These are phyloP conservation scores for Cystobasidiopsis lactophilus DNA, from an alignment of 768 basidiomycete species.

Conservation along the genomic window DNA sequence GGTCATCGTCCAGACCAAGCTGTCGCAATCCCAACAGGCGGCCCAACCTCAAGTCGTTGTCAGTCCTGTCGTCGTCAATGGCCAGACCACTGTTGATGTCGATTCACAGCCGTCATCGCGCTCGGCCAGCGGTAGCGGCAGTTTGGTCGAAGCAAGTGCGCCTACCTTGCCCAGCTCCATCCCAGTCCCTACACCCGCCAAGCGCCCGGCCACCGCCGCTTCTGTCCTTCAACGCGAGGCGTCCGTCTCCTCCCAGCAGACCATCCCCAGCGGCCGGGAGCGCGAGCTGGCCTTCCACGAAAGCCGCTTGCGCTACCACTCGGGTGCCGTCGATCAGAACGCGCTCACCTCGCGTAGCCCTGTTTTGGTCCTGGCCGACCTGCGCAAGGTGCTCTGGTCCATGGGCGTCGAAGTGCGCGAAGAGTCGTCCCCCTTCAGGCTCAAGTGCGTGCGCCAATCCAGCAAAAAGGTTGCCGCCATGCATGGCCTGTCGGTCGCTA, in stretches of 20 bases:
- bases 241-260: background rate
- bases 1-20: background rate
- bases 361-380: constrained; percentile 66
- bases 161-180: no score
- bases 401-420: constrained; percentile 78
- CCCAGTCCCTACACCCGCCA: background rate
- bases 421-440: constrained; percentile 68
- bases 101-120: constrained; percentile 7
- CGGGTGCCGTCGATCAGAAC: constrained; percentile 75
- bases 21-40: background rate
- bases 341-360: constrained; percentile 68
- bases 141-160: no score
- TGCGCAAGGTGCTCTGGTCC: constrained; percentile 50
- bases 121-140: constrained; percentile 3
- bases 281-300: constrained; percentile 28
- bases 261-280: background rate
- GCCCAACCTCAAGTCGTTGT: constrained; percentile 15
- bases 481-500: background rate
- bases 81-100: constrained; percentile 4
- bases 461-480: constrained; percentile 30
- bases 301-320: constrained; percentile 46
- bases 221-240: background rate
- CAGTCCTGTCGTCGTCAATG: constrained; percentile 9
- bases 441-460: constrained; percentile 60
- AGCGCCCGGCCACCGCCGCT: background rate